These are phyloP conservation scores for Penicillium cosmopolitanum DNA, from an alignment of 495 filamentous ascomycete genomes.

Conservation along the genomic window DNA sequence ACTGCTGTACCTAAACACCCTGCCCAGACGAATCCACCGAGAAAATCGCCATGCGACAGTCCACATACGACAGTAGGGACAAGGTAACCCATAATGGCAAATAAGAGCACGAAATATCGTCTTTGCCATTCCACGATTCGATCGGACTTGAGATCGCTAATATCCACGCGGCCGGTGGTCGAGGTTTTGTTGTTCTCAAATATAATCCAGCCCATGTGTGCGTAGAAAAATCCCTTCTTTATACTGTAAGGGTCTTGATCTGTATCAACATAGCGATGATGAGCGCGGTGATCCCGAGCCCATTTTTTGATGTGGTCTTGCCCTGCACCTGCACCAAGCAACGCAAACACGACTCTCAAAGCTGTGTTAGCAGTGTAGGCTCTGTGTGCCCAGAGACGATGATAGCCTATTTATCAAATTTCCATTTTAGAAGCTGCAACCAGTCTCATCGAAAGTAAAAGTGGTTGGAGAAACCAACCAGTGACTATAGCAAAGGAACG, in stretches of 20 bases:
- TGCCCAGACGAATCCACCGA: conserved; percentile 86
- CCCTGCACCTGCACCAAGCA: conserved; percentile 87
- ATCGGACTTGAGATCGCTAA: conserved; percentile 90
- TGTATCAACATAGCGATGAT: conserved; percentile 97
- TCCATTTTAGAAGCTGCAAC: not conserved
- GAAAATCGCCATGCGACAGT: conserved; percentile 79
- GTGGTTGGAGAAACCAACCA: conserved; percentile 8
- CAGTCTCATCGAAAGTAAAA: not conserved
- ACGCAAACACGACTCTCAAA: conserved; percentile 84
- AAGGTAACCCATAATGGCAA: conserved; percentile 79
- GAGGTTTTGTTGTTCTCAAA: conserved; percentile 83
- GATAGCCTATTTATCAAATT: conserved; percentile 59
- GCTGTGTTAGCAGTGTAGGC: conserved; percentile 83
- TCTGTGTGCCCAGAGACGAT: conserved; percentile 89
- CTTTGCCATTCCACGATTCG: conserved; percentile 90
- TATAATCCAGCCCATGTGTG: conserved; percentile 88
- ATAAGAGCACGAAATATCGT: conserved; percentile 79
- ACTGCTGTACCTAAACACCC: conserved; percentile 92
- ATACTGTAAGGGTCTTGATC: conserved; percentile 97
- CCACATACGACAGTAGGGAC: conserved; percentile 82
- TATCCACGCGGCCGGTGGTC: conserved; percentile 88
- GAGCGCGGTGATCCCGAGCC: conserved; percentile 90
- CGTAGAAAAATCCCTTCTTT: conserved; percentile 91
- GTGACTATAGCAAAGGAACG: conserved; percentile 13
- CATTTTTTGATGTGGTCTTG: conserved; percentile 95